These are phyloP conservation scores for Saturnispora ahearnii DNA, from an alignment of 805 yeast genomes.

Conservation along the genomic window DNA sequence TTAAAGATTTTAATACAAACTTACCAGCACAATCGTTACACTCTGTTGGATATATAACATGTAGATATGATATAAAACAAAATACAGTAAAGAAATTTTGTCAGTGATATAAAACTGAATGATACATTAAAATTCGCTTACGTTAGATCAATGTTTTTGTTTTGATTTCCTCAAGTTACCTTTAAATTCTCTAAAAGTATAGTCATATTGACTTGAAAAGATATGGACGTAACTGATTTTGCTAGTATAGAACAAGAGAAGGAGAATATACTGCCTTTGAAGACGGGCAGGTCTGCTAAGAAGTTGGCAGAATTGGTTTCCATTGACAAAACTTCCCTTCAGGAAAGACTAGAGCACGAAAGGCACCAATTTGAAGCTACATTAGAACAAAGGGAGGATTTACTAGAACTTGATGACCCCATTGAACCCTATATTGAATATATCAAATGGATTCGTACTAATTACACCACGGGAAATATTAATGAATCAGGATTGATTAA, in stretches of 20 bases:
- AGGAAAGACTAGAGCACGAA: conserved; percentile 21
- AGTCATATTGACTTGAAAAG: background rate
- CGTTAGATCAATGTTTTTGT: background rate
- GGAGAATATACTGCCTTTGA: conserved; percentile 63
- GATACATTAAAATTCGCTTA: background rate
- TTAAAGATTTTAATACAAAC: background rate
- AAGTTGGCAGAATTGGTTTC: conserved; percentile 41
- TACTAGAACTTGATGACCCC: conserved; percentile 76
- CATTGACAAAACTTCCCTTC: conserved; percentile 15
- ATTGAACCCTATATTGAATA: conserved; percentile 67
- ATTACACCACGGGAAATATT: conserved; percentile 51
- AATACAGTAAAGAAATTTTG: background rate
- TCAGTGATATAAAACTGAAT: background rate
- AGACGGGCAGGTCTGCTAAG: conserved; percentile 60
- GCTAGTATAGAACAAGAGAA: conserved; percentile 49
- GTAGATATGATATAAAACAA: background rate
- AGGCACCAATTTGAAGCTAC: conserved; percentile 40
- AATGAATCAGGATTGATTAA: conserved; percentile 57
- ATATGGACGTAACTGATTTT: conserved; percentile 18
- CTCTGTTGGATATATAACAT: background rate
- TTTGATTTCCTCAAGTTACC: background rate
- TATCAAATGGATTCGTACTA: conserved; percentile 59
- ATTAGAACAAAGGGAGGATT: conserved; percentile 28
- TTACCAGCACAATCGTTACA: background rate
- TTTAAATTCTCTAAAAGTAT: background rate